phyloP scores from a whole-genome alignment of 2,329 filamentous ascomycete species.

The Cladosporium sp. region DNA sequence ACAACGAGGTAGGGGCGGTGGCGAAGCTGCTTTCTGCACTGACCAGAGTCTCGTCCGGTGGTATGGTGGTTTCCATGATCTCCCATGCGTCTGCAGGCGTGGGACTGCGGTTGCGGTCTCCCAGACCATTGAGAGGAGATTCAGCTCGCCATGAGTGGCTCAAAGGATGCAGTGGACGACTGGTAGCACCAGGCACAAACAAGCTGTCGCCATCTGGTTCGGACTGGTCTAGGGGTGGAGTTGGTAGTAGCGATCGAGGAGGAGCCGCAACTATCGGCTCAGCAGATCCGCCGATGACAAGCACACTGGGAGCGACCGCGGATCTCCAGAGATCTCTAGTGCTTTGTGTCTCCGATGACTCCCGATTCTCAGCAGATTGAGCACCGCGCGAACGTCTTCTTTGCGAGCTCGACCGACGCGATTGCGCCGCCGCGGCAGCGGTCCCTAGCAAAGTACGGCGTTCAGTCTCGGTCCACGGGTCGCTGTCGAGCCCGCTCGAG shows the following conservation, averaged over 20 bases:
- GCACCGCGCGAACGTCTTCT: background rate
- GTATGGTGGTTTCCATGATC: slow-evolving; percentile 72
- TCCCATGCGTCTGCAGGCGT: slow-evolving; percentile 68
- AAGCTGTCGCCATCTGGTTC: slow-evolving; percentile 19
- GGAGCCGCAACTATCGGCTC: background rate
- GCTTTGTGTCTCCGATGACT: background rate
- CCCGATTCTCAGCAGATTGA: background rate
- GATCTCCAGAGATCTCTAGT: background rate
- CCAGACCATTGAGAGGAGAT: slow-evolving; percentile 64
- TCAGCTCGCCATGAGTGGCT: slow-evolving; percentile 26
- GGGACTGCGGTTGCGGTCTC: slow-evolving; percentile 79
- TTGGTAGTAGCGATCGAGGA: background rate
- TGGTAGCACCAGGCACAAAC: slow-evolving; percentile 16
- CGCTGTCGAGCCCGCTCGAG: background rate
- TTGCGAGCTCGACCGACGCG: background rate
- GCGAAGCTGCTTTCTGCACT: slow-evolving; percentile 80
- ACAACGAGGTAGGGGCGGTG: slow-evolving; percentile 56
- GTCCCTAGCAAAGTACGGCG: slow-evolving; percentile 9
- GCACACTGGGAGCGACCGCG: background rate
- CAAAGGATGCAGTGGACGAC: slow-evolving; percentile 25
- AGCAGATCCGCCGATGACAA: background rate
- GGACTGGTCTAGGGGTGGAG: slow-evolving; percentile 11
- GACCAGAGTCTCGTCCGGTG: slow-evolving; percentile 74
- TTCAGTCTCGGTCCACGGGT: background rate
- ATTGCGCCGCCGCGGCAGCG: background rate